Evolutionary conservation across 805 yeast species (phyloP), one percentile per base, ranked within the genome.

Genomic region (Candida lessepsii): DNA sequence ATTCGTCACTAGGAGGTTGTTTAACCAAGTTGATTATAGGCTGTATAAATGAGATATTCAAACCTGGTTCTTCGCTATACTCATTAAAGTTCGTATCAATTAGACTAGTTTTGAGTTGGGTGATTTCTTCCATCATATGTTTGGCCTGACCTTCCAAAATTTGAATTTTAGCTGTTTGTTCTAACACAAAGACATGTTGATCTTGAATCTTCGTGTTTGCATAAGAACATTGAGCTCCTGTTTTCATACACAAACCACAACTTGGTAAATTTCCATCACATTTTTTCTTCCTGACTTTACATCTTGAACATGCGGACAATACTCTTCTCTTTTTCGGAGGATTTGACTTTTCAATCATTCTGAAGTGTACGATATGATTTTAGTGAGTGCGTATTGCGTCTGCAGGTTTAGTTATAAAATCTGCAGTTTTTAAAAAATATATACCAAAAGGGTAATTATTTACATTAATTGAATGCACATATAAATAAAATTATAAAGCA

Each of bases 1-100:
- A 36, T 19, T 46, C 46, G n/a, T 47, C 47, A 11, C 14, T 35
- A 5, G 42, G 18, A 2, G 48, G 48, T 28, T 44, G 37, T 24
- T 31, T 10, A 4, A 37, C 45, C 7, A 44, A 25, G 9, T 29
- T 27, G n/a, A 42, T 10, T 8, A 42, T 17, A 2, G 46, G 46
- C 18, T 39, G 40, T 2, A 42, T 18, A 20, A 42, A 39, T 5
- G 28, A 13, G 3, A 6, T n/a, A 15, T 30, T 25, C n/a, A 15
- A 31, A 25, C 18, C 31, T 9, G 18, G 37, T 11, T 20, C 32
- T n/a, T 42, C 35, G 6, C 25, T 11, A 25, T 25, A 14, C 10
- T 35, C 35, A 24, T 39, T 42, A 11, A 38, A 30, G 5, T 39
- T 21, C 11, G 35, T 10, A 13, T 24, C 30, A 3, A 27, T 4